Conservation (phyloP, 495 filamentous ascomycete genomes). For the Neurospora cerealis region DNA sequence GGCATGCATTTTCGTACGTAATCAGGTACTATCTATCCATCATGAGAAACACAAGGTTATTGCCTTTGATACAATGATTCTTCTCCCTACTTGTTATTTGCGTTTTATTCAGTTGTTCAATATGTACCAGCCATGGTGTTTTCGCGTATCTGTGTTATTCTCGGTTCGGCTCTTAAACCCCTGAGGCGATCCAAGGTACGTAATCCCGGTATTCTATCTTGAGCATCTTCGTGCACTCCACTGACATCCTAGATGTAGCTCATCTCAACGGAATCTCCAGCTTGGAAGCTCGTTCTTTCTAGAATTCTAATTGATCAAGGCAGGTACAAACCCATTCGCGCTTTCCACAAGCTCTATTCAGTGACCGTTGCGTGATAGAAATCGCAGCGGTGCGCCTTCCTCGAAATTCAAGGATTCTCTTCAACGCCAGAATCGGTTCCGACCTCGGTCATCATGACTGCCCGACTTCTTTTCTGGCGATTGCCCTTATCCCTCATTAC, state of each 20-base stretch:
- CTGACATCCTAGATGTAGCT: background rate
- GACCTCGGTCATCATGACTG: constrained; percentile 1
- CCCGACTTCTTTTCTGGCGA: background rate
- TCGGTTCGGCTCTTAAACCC: background rate
- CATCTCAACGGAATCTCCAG: background rate
- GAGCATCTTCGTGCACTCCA: background rate
- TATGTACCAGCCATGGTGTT: background rate
- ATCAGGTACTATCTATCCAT: constrained; percentile 5
- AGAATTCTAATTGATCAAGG: background rate
- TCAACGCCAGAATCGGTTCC: background rate
- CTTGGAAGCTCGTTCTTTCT: background rate
- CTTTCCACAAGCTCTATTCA: background rate
- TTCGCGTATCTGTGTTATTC: background rate
- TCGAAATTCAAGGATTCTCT: background rate
- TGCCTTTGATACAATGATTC: background rate
- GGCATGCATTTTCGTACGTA: constrained; percentile 15
- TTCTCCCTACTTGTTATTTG: background rate
- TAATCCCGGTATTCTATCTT: background rate
- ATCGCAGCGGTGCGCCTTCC: background rate
- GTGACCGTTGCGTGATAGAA: background rate
- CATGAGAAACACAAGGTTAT: constrained; percentile 4
- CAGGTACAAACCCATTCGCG: background rate
- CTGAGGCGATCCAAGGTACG: background rate
- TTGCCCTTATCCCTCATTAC: background rate
- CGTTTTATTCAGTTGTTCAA: background rate